A percentile compares a stretch with the other conserved stretches of the same genome.
These are phyloP conservation scores for Candida sonorensis DNA, from an alignment of 805 yeast genomes.

Conservation along the genomic window DNA sequence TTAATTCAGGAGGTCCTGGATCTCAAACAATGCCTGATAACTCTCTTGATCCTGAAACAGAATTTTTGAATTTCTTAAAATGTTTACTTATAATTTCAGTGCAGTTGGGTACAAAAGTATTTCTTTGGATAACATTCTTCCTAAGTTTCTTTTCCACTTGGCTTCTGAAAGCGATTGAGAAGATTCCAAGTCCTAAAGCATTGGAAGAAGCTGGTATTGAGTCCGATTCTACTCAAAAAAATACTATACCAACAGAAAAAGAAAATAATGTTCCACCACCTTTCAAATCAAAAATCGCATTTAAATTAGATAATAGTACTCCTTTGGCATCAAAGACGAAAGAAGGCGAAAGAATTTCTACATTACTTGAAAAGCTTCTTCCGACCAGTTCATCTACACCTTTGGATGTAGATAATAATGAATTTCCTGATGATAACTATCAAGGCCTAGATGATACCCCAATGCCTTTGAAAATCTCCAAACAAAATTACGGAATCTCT, in stretches of 20 bases:
- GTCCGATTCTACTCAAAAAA: neutral
- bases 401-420: neutral
- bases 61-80: conserved; percentile 18
- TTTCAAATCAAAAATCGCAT: too few relatives aligned
- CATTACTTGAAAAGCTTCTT: conserved; percentile 14
- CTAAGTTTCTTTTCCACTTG: conserved; percentile 11
- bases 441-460: conserved; percentile 11
- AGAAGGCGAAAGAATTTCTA: conserved; percentile 18
- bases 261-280: too few relatives aligned
- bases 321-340: too few relatives aligned
- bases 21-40: conserved; percentile 5
- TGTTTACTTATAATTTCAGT: conserved; percentile 13
- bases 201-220: conserved; percentile 3
- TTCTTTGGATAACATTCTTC: conserved; percentile 19
- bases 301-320: too few relatives aligned
- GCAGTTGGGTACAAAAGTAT: conserved; percentile 16
- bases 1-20: conserved; percentile 9
- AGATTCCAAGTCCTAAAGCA: conserved; percentile 21
- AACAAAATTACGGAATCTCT: too few relatives aligned
- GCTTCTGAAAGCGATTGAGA: conserved; percentile 11
- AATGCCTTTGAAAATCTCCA: conserved; percentile 3
- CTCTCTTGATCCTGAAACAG: conserved; percentile 15
- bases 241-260: neutral
- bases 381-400: too few relatives aligned
- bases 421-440: neutral